These are phyloP conservation scores for Auriscalpium vulgare DNA, from an alignment of 768 basidiomycete genomes.

Conservation along the genomic window DNA sequence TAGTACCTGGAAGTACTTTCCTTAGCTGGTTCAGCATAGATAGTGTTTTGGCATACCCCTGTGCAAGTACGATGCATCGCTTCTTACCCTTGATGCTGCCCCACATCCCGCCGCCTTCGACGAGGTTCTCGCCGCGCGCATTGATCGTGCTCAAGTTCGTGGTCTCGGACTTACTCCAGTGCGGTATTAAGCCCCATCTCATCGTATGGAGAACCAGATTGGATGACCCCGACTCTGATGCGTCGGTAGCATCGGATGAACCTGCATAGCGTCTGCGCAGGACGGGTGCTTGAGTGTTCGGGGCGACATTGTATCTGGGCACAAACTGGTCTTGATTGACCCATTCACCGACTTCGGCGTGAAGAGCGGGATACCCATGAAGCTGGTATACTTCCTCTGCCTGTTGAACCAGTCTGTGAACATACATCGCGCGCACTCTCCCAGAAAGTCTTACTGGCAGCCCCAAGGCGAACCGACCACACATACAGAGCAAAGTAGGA, in stretches of 20 bases:
- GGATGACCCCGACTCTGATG: slow-evolving; percentile 7
- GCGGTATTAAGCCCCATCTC: slow-evolving; percentile 87
- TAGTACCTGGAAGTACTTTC: slow-evolving; percentile 59
- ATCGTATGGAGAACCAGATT: slow-evolving; percentile 64
- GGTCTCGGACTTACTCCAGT: slow-evolving; percentile 75
- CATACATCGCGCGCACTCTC: too few species aligned
- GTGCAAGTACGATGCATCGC: slow-evolving; percentile 77
- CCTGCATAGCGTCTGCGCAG: slow-evolving; percentile 38
- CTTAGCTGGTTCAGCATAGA: neutral
- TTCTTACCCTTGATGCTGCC: slow-evolving; percentile 69
- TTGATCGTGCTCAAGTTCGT: slow-evolving; percentile 79
- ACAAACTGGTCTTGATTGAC: slow-evolving; percentile 49
- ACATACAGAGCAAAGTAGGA: slow-evolving; percentile 32
- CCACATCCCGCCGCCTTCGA: slow-evolving; percentile 81
- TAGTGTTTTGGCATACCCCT: slow-evolving; percentile 43
- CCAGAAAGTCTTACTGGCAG: slow-evolving; percentile 26
- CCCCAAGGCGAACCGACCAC: slow-evolving; percentile 54
- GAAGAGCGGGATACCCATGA: slow-evolving; percentile 32
- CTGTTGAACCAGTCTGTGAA: neutral
- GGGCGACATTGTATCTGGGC: slow-evolving; percentile 76
- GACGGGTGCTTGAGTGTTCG: slow-evolving; percentile 71
- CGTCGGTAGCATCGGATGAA: slow-evolving; percentile 17
- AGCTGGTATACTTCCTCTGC: slow-evolving; percentile 27
- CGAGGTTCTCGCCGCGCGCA: slow-evolving; percentile 76
- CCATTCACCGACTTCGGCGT: slow-evolving; percentile 45